Evolutionary conservation across 2,329 filamentous ascomycete species (phyloP).

Genomic region (Allantophomopsis lycopodina): DNA sequence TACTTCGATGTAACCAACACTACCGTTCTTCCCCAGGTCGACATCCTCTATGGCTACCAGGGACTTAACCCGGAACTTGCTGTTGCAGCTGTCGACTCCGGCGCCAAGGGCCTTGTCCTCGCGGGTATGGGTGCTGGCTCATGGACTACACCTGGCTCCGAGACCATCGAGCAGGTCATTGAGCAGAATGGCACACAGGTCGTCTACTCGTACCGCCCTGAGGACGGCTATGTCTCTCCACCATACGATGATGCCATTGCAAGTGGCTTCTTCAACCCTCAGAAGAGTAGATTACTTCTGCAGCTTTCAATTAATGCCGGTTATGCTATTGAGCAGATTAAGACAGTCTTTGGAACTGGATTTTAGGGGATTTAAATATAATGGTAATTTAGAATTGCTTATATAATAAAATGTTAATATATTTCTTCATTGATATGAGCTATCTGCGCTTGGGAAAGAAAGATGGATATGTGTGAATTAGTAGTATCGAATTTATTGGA

Average conservation of each 20-base stretch:
- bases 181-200: conserved; percentile 1
- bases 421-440: too few relatives aligned
- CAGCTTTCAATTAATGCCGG: conserved; percentile 1
- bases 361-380: too few relatives aligned
- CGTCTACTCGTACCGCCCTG: background rate
- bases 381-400: too few relatives aligned
- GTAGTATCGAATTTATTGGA: too few relatives aligned
- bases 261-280: conserved; percentile 2
- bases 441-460: too few relatives aligned
- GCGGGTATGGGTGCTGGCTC: conserved; percentile 3
- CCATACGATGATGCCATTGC: background rate
- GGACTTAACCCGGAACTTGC: conserved; percentile 1
- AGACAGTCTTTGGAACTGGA: too few relatives aligned
- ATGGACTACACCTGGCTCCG: background rate
- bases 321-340: background rate
- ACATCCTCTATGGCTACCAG: conserved; percentile 3
- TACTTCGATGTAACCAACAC: conserved; percentile 2
- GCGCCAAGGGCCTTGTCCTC: conserved; percentile 1
- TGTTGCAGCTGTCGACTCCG: background rate
- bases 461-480: too few relatives aligned
- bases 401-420: too few relatives aligned
- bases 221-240: conserved; percentile 1
- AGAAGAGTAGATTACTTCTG: conserved; percentile 1
- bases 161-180: background rate
- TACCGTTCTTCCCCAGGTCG: conserved; percentile 1